phyloP scores from a whole-genome alignment of 306 rosid genomes.

The Cucumis sativus region Cucumber_9930_V3 NC_026660.2:18568001-18568500 shows the following conservation, averaged over 20 bases:
- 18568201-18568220: conserved; percentile 1
- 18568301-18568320: not conserved
- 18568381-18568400: not conserved
- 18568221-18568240: conserved; percentile 3
- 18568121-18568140: not conserved
- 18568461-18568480: not conserved
- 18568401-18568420: conserved; percentile 2
- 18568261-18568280: not conserved
- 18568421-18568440: not conserved
- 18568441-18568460: not conserved
- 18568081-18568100: not conserved
- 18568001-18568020: not conserved
- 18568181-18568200: not conserved
- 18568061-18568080: not conserved
- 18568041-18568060: not conserved
- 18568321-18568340: not conserved
- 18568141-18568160: not conserved
- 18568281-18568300: not conserved
- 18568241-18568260: conserved; percentile 9
- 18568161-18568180: not conserved
- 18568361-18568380: not conserved
- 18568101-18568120: not conserved
- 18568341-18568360: not conserved
- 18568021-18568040: not conserved
- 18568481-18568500: not conserved